Base-by-base conservation (phyloP, 306 rosid genomes). In the Notholithocarpus densiflorus region DNA sequence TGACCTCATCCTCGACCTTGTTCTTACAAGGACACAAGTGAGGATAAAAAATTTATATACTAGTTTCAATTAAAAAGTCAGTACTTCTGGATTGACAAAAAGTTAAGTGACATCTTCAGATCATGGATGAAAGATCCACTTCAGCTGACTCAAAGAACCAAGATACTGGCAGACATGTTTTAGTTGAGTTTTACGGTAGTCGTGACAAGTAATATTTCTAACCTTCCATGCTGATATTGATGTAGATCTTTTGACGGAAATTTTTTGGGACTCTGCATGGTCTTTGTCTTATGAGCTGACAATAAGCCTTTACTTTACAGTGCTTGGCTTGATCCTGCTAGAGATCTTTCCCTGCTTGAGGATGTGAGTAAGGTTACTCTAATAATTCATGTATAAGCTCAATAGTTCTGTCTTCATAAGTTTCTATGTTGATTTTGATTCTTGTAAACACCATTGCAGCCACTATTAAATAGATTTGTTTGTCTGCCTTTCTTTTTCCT, bases 101-200 rank as follows among this genome's bases (percentile, higher is more conserved):
- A 26, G 27, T 74, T 18, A 31, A 66, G 31, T 56, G 24, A 27
- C 65, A 32, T 74, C 75, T 77, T 78, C 87, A 88, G 91, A 76
- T 88, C 74, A 75, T 85, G 74, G 89, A 75, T 77, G 87, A 80
- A 83, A 78, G 80, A 32, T 76, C 84, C 72, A 85, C 82, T 51
- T 56, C 64, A 75, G 74, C 89, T 76, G 85, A 78, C 53, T 29
- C 72, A 68, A 68, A 48, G 52, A 34, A 68, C 52, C 48, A 69
- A 48, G 77, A 29, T 31, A 68, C 68, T 77, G 87, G 80, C 83
- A 82, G 91, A 56, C 82, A 78, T 72, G 91, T 88, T 79, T 75
- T 85, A 56, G 91, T 88, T 54, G 85, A 88, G 55, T 88, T 85
- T 78, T 85, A 80, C 73, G 91, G 91, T 72, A 85, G 79, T 73